A percentile compares a stretch with the other conserved stretches of the same genome.
phyloP scores from a whole-genome alignment of 1,284 basidiomycete species.

The Ustilago vetiveriae region DNA sequence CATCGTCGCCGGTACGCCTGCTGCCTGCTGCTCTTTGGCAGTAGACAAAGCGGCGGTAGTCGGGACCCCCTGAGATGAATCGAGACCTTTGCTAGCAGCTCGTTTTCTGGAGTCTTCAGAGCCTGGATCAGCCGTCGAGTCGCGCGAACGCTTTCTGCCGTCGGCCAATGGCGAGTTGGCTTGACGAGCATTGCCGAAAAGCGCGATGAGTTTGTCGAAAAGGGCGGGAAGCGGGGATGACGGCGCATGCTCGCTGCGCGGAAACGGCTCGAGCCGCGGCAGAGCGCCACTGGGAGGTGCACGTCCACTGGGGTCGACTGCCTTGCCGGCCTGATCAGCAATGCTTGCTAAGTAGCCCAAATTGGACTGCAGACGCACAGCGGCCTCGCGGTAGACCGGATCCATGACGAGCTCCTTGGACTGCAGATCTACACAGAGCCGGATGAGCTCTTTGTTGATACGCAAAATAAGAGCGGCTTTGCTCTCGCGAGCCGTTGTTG shows the following conservation, averaged over 20 bases:
- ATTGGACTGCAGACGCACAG: constrained; percentile 48
- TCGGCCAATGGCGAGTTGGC: constrained; percentile 13
- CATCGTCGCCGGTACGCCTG: constrained; percentile 1
- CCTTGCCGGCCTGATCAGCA: constrained; percentile 44
- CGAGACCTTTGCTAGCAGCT: constrained; percentile 15
- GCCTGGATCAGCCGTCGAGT: constrained; percentile 14
- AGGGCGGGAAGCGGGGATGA: constrained; percentile 38
- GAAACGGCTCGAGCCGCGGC: constrained; percentile 43
- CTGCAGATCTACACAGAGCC: constrained; percentile 53
- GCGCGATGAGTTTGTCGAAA: constrained; percentile 38
- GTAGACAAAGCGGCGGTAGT: constrained; percentile 12
- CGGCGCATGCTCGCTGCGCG: constrained; percentile 27
- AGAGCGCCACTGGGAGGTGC: constrained; percentile 17
- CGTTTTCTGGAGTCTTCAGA: constrained; percentile 22
- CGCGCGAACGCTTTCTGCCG: constrained; percentile 24
- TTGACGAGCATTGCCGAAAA: constrained; percentile 10
- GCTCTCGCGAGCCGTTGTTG: constrained; percentile 34
- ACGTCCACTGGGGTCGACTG: constrained; percentile 2
- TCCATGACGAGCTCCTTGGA: constrained; percentile 33
- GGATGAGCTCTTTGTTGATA: constrained; percentile 61
- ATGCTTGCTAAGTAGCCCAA: constrained; percentile 50
- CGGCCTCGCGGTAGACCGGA: constrained; percentile 47
- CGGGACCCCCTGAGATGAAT: constrained; percentile 18
- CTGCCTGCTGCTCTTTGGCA: constrained; percentile 5
- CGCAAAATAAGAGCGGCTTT: constrained; percentile 47